Percentiles rank a stretch among this genome's conserved stretches.
Evolutionary conservation across 2,329 filamentous ascomycete species (phyloP).

Genomic region (Phialemoniopsis sp.): DNA sequence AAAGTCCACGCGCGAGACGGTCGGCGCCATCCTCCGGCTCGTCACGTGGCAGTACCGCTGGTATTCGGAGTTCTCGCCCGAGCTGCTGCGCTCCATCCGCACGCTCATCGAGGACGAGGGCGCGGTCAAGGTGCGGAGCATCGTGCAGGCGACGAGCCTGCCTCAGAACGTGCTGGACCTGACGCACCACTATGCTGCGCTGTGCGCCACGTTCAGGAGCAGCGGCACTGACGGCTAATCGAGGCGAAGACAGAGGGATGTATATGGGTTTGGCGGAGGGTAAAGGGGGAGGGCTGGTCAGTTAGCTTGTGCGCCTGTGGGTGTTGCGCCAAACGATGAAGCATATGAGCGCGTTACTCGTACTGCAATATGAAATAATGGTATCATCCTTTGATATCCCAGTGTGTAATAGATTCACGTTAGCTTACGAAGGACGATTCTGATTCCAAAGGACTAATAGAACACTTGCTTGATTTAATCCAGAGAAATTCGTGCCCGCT

Average conservation of each 20-base stretch:
- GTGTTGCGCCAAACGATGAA: no score
- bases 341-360: no score
- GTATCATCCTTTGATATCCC: no score
- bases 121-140: constrained; percentile 93
- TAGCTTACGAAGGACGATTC: no score
- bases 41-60: constrained; percentile 98
- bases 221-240: constrained; percentile 79
- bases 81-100: constrained; percentile 81
- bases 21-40: constrained; percentile 82
- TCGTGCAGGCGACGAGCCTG: constrained; percentile 92
- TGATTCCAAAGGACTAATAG: no score
- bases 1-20: constrained; percentile 74
- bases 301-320: no score
- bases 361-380: no score
- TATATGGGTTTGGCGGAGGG: background rate
- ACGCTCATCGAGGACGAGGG: constrained; percentile 96
- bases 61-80: constrained; percentile 98
- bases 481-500: no score
- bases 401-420: no score
- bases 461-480: no score
- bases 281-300: no score
- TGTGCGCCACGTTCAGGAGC: constrained; percentile 93
- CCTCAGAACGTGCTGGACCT: constrained; percentile 91
- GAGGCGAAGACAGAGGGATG: background rate
- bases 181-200: constrained; percentile 91